Base-by-base conservation (phyloP, 352 stramenopile genomes). In the Phytophthora fragariaefolia region DNA sequence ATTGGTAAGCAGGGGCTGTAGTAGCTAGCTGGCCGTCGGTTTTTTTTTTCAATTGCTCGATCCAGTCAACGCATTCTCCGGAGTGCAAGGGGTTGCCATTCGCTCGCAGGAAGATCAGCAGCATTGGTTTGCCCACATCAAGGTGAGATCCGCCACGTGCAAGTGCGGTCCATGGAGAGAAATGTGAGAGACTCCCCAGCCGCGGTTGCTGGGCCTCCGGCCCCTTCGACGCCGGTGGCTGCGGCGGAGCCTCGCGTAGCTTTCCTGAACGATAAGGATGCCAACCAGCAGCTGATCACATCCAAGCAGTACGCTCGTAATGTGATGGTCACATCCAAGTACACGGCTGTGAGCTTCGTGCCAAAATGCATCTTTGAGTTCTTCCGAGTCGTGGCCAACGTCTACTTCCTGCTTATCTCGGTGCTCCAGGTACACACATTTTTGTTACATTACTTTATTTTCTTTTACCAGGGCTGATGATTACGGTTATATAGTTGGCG, bases 351-450 rank as follows among this genome's bases (percentile, higher is more conserved):
- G 40, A 81, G 82, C 47, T 99, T 99, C 73, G 62, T 99, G 43
- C 96, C 96, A 15, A 86, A 97, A 82, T 92, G 87, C n/a, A 90
- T 98, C 51, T 87, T 95, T 45, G 91, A 98, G 69, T 97, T 98
- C 79, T 98, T 98, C 74, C 88, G 93, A 27, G 81, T 95, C 56
- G 90, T 97, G 46, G 94, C 91, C 27, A 98, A 98, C 69, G 77
- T 98, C 60, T 98, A 98, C 77, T 98, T 99, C 73, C 72, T 98
- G n/a, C 75, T 93, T 32, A 96, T 98, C 40, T 96, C 91, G 9
- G 58, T 95, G 30, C 83, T 99, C 15, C 97, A 98, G 77, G 77
- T 85, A 46, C 45, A 26, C 13, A 26, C 27, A 54, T 18, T 23
- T 18, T 23, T 9, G 17, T 23, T 24, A 23, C n/a, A n/a, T n/a